Conservation (phyloP, 805 yeast species). For the Saccharomycopsis sp. region DNA sequence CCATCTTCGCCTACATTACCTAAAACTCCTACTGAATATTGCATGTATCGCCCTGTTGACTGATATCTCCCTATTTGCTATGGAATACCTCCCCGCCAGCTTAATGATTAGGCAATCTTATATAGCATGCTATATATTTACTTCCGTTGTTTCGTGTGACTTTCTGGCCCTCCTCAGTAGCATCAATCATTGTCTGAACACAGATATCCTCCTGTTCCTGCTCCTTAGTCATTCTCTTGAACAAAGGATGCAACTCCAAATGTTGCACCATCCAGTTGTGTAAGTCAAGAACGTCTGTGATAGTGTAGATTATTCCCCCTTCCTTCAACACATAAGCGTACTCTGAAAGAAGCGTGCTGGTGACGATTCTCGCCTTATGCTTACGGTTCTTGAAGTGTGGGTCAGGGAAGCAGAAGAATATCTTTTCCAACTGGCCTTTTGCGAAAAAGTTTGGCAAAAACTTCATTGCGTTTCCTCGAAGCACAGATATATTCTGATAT, state of each 20-base stretch:
- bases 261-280: conserved; percentile 97
- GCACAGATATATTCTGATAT: conserved; percentile 81
- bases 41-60: no score
- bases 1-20: no score
- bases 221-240: conserved; percentile 68
- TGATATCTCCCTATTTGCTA: no score
- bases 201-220: conserved; percentile 80
- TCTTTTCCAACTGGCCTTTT: conserved; percentile 75
- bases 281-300: conserved; percentile 89
- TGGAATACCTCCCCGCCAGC: no score
- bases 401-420: conserved; percentile 99
- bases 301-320: conserved; percentile 87
- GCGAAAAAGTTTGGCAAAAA: conserved; percentile 89
- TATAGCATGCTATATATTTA: conserved; percentile 84
- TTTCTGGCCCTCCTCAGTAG: conserved; percentile 98
- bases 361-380: conserved; percentile 93
- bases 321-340: conserved; percentile 85
- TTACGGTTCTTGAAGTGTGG: conserved; percentile 97
- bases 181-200: conserved; percentile 77
- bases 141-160: conserved; percentile 85
- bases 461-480: conserved; percentile 96
- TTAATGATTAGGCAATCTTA: conserved; percentile 62
- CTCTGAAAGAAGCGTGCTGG: conserved; percentile 81
- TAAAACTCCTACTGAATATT: no score
- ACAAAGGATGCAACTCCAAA: conserved; percentile 83